Evolutionary conservation across 768 basidiomycete species (phyloP).

Genomic region (Leccinum longicurvipes): DNA sequence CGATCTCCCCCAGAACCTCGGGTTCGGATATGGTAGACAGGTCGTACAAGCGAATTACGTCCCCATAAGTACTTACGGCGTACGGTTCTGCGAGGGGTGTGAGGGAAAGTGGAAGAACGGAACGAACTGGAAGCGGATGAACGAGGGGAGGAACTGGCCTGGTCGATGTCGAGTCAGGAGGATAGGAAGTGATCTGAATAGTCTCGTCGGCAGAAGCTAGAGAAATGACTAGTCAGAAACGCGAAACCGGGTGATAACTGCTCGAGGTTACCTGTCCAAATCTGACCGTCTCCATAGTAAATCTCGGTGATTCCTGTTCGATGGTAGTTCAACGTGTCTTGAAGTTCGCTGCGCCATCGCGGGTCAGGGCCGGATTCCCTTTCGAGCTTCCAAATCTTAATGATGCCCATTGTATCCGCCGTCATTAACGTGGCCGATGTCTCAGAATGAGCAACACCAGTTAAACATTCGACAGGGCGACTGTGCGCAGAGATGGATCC

Average conservation of each 20-base stretch:
- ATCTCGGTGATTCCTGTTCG: slow-evolving; percentile 83
- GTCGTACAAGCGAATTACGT: slow-evolving; percentile 79
- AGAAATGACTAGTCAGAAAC: slow-evolving; percentile 1
- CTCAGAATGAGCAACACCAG: slow-evolving; percentile 49
- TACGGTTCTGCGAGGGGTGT: slow-evolving; percentile 69
- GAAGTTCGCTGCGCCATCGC: slow-evolving; percentile 50
- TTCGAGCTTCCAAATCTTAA: slow-evolving; percentile 75
- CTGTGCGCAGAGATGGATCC: slow-evolving; percentile 82
- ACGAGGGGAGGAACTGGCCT: slow-evolving; percentile 50
- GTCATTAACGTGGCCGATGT: slow-evolving; percentile 61
- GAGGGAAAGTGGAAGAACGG: slow-evolving; percentile 64
- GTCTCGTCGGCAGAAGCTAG: slow-evolving; percentile 89
- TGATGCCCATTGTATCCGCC: slow-evolving; percentile 88
- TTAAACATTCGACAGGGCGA: slow-evolving; percentile 80
- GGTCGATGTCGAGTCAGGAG: slow-evolving; percentile 25
- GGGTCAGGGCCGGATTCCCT: slow-evolving; percentile 37
- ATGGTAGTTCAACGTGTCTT: slow-evolving; percentile 64
- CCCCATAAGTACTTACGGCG: slow-evolving; percentile 79
- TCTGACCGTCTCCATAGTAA: slow-evolving; percentile 56
- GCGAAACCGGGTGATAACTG: neutral
- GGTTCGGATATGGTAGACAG: slow-evolving; percentile 64
- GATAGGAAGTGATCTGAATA: slow-evolving; percentile 57
- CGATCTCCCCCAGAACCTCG: slow-evolving; percentile 67
- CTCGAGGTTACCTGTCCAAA: slow-evolving; percentile 76
- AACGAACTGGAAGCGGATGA: slow-evolving; percentile 65